Percentiles rank a stretch among this genome's conserved stretches.
These are phyloP conservation scores for Garcia nutans DNA, from an alignment of 345 rosid species.

Conservation along the genomic window DNA sequence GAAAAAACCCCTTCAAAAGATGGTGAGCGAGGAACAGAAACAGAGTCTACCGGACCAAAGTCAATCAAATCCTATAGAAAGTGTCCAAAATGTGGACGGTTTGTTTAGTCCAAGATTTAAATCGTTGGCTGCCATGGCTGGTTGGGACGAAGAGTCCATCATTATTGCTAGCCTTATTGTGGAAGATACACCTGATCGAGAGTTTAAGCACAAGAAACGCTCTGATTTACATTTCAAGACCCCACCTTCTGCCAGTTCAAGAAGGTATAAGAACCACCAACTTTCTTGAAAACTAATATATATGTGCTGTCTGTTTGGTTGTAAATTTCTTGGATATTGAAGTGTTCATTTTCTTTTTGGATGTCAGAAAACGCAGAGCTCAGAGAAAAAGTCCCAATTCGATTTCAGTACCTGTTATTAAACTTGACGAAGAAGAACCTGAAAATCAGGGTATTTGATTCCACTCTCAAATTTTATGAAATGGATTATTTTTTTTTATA, in stretches of 20 bases:
- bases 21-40: constrained; percentile 43
- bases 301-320: neutral
- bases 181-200: constrained; percentile 84
- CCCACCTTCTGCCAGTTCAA: constrained; percentile 61
- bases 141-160: constrained; percentile 95
- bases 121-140: constrained; percentile 89
- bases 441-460: constrained; percentile 19
- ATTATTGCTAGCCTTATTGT: constrained; percentile 68
- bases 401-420: constrained; percentile 47
- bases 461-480: neutral
- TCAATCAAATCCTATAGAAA: constrained; percentile 27
- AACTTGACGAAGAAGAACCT: constrained; percentile 53
- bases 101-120: constrained; percentile 82
- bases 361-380: constrained; percentile 55
- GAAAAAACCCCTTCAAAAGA: constrained; percentile 16
- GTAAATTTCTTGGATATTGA: constrained; percentile 7
- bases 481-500: neutral
- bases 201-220: constrained; percentile 56
- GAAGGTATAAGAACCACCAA: constrained; percentile 46
- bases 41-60: constrained; percentile 31
- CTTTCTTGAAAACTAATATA: too few species aligned
- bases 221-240: constrained; percentile 54
- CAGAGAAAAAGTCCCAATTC: constrained; percentile 44
- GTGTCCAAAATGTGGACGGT: constrained; percentile 31
- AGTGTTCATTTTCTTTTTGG: constrained; percentile 2